Evolutionary conservation across 2,329 filamentous ascomycete genomes (phyloP), one percentile per base, ranked within the genome.

Genomic region (Phialophora verrucosa): DNA sequence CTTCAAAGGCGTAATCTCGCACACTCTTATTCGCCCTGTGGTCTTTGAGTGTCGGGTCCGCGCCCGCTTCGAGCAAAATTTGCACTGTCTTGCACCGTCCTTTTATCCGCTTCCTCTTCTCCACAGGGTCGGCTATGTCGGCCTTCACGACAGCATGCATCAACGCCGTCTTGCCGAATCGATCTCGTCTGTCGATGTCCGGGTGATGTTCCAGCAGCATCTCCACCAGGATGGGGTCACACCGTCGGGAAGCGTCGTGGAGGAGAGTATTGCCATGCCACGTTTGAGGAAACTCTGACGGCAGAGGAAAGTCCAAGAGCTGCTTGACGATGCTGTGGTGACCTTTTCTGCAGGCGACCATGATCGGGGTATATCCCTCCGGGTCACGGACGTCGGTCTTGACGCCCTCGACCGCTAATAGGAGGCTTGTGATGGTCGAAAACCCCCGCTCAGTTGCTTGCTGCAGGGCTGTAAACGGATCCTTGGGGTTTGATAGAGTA

Each of bases 261-360:
- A 72, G 66, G 12, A 71, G 63, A 2, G 63, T 69, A 49, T 67
- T 70, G 29, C 70, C 70, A 42, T 72, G 63, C 69, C 69, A 72
- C 4, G 58, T 59, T 31, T 49, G 44, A 2, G 70, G 69, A 35
- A 69, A 72, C 5, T 61, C 61, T 6, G 64, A 62, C 7, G 64
- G 57, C 14, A 70, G 57, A 6, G 64, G 50, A 14, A 62, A 69
- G 8, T 62, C 51, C 42, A 72, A 64, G 44, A 72, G 55, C 35
- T 68, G 64, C 51, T 65, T 62, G 49, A 71, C 70, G 29, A 70
- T 69, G 11, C 49, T 53, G 35, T 65, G 54, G 32, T 68, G 57
- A 17, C 70, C 65, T 35, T 64, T 66, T 20, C 62, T n/a, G 54
- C 69, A 70, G 7, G 70, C 70, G 44, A 62, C 67, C 59, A 69